Percentiles rank a stretch among this genome's conserved stretches.
phyloP scores from a whole-genome alignment of 805 yeast species.

The Metschnikowia sp. region DNA sequence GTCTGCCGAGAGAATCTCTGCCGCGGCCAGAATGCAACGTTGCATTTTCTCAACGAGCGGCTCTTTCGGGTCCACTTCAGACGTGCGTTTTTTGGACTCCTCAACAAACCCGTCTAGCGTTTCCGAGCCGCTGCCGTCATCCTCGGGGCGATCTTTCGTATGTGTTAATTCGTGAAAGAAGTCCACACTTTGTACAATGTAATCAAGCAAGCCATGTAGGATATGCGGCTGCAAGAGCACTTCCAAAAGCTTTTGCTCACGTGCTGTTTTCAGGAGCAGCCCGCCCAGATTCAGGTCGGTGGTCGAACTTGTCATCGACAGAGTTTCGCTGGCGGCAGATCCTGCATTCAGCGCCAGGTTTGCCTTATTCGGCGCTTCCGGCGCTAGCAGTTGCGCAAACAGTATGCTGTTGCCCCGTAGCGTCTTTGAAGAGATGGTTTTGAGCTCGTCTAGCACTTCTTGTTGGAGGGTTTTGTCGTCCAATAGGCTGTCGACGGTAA shows the following conservation, averaged over 20 bases:
- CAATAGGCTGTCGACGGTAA: constrained; percentile 32
- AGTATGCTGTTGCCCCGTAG: constrained; percentile 35
- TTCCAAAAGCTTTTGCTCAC: constrained; percentile 61
- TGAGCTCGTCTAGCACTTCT: constrained; percentile 36
- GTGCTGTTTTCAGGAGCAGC: constrained; percentile 28
- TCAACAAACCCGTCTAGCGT: constrained; percentile 12
- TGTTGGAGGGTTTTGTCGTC: constrained; percentile 33
- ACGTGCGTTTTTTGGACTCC: not conserved
- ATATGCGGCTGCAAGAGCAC: constrained; percentile 77
- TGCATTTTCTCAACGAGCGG: constrained; percentile 31
- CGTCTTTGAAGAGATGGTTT: constrained; percentile 19
- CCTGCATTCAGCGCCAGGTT: not conserved
- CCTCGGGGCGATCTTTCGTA: constrained; percentile 20
- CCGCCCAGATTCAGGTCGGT: constrained; percentile 23
- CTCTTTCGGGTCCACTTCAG: constrained; percentile 17
- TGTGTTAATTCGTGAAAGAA: constrained; percentile 33
- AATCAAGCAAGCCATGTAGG: constrained; percentile 62
- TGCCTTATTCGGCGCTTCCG: constrained; percentile 12
- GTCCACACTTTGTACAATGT: constrained; percentile 52
- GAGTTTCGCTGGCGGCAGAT: constrained; percentile 22
- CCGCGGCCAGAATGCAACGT: constrained; percentile 37
- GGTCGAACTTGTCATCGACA: constrained; percentile 33
- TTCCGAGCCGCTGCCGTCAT: not conserved
- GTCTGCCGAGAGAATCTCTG: constrained; percentile 40
- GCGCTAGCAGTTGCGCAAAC: constrained; percentile 20